Percentiles rank a stretch among this genome's conserved stretches.
These are phyloP conservation scores for Thelonectria discophora DNA, from an alignment of 2,329 filamentous ascomycete genomes.

Conservation along the genomic window DNA sequence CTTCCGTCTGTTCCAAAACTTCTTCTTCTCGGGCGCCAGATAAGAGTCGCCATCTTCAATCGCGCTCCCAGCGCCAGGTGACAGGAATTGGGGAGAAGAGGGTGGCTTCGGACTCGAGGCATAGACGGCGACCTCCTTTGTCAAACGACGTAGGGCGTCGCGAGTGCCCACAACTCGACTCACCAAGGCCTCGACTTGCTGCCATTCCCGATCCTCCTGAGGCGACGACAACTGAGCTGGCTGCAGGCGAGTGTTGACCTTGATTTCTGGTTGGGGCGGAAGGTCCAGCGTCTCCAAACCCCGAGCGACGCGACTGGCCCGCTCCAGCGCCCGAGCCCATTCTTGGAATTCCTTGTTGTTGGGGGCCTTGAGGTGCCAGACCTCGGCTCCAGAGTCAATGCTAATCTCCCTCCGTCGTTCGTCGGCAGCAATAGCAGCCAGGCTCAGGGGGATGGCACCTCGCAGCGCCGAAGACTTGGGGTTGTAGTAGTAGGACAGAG, in stretches of 20 bases:
- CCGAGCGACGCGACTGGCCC: conserved; percentile 74
- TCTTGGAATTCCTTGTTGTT: conserved; percentile 86
- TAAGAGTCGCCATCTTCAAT: conserved; percentile 67
- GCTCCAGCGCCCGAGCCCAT: conserved; percentile 88
- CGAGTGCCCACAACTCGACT: conserved; percentile 87
- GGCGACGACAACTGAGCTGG: conserved; percentile 47
- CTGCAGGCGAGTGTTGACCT: conserved; percentile 40
- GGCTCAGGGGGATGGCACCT: conserved; percentile 88
- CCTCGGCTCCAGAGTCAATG: conserved; percentile 94
- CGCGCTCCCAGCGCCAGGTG: conserved; percentile 52
- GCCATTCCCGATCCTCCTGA: conserved; percentile 85
- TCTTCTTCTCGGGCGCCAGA: conserved; percentile 62
- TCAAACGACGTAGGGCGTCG: conserved; percentile 86
- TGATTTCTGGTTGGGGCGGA: conserved; percentile 40
- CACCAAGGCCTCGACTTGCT: conserved; percentile 83
- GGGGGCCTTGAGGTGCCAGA: conserved; percentile 90
- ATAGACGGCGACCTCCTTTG: conserved; percentile 78
- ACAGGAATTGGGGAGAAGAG: conserved; percentile 48
- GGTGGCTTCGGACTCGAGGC: conserved; percentile 58
- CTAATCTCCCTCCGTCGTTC: conserved; percentile 90
- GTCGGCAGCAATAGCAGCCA: conserved; percentile 91
- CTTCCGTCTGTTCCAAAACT: conserved; percentile 91
- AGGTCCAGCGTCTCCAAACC: conserved; percentile 55
- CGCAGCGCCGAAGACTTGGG: conserved; percentile 91
- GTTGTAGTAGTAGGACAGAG: conserved; percentile 95